Conservation (phyloP, 2,329 filamentous ascomycete species). For the Coniochaeta hoffmannii region DNA sequence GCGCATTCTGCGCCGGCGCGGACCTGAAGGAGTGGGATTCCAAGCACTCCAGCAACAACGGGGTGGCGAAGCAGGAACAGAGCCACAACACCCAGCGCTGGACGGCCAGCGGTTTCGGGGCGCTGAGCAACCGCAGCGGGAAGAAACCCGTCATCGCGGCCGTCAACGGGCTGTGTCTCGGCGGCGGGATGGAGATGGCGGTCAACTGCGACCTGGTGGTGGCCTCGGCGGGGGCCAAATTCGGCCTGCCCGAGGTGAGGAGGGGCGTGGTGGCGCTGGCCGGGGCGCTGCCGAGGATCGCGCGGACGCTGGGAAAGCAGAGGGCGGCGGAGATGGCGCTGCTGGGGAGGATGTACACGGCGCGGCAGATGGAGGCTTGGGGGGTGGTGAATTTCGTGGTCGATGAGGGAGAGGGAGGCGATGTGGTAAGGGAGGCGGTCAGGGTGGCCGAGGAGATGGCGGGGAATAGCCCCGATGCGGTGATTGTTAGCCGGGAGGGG, state of each 20-base stretch:
- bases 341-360: constrained; percentile 51
- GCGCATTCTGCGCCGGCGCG: constrained; percentile 62
- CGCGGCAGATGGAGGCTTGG: constrained; percentile 55
- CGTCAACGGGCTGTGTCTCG: constrained; percentile 67
- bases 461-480: constrained; percentile 64
- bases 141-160: constrained; percentile 72
- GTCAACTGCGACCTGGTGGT: constrained; percentile 67
- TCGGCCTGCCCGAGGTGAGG: constrained; percentile 65
- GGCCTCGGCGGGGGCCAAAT: constrained; percentile 49
- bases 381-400: constrained; percentile 65
- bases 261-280: constrained; percentile 65
- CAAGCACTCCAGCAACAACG: constrained; percentile 3
- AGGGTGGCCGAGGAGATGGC: constrained; percentile 54
- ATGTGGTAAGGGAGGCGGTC: constrained; percentile 51
- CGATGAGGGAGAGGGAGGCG: constrained; percentile 24
- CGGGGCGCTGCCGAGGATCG: constrained; percentile 61
- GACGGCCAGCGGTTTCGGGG: constrained; percentile 52
- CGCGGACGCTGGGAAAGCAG: constrained; percentile 58
- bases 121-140: constrained; percentile 56
- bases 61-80: constrained; percentile 5
- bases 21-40: constrained; percentile 59
- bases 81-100: constrained; percentile 14
- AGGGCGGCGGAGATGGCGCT: constrained; percentile 66
- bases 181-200: constrained; percentile 71
- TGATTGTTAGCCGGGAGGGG: constrained; percentile 67